These are phyloP conservation scores for Chrysanthemum lavandulifolium DNA, from an alignment of 129 eudicot species.

Conservation along the genomic window DNA sequence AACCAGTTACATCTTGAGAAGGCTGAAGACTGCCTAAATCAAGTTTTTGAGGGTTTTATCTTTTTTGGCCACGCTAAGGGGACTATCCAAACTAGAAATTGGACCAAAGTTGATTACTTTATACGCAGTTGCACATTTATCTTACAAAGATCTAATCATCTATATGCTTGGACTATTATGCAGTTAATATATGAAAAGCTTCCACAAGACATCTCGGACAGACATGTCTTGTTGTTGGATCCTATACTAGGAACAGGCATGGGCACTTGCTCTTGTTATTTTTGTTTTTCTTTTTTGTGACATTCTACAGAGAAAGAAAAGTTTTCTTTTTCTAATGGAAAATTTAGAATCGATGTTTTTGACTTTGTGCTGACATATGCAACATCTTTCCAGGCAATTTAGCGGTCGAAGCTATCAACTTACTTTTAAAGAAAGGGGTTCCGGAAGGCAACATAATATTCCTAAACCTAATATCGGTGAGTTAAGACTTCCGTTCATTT, in stretches of 20 bases:
- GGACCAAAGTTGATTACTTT: too few species aligned
- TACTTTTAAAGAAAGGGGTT: slow-evolving; percentile 90
- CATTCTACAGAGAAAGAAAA: too few species aligned
- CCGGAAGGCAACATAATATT: slow-evolving; percentile 93
- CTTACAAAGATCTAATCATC: background rate
- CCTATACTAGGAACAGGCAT: slow-evolving; percentile 96
- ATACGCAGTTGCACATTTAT: too few species aligned
- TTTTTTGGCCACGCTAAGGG: too few species aligned
- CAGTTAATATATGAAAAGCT: slow-evolving; percentile 93
- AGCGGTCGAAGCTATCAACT: slow-evolving; percentile 91
- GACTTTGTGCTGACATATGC: slow-evolving; percentile 3
- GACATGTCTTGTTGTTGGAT: slow-evolving; percentile 87
- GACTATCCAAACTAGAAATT: too few species aligned
- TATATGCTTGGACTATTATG: slow-evolving; percentile 17
- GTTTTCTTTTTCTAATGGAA: too few species aligned
- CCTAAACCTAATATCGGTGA: slow-evolving; percentile 93
- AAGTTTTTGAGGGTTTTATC: too few species aligned
- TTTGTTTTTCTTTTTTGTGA: background rate
- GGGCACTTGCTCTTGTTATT: background rate
- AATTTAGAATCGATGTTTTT: background rate
- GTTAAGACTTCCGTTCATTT: slow-evolving; percentile 15
- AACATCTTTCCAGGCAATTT: slow-evolving; percentile 69
- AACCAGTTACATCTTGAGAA: too few species aligned
- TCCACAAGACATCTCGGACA: slow-evolving; percentile 84
- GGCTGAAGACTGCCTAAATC: too few species aligned